Evolutionary conservation across 805 yeast genomes (phyloP).

Genomic region (Danielia reshetovae): DNA sequence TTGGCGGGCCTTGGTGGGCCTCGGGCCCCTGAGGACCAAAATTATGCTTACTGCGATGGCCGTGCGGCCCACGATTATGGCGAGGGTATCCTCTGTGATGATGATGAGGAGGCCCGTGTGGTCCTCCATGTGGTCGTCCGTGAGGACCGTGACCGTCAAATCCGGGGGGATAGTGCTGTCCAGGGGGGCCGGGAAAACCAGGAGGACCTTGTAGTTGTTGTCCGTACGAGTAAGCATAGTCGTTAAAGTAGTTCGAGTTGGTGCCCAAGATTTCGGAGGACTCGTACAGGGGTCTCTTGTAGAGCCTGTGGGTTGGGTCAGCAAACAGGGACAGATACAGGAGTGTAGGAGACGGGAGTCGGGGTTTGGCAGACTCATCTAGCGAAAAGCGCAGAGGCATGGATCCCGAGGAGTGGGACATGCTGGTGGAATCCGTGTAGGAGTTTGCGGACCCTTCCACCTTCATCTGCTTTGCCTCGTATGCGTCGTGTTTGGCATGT

Average conservation of each 20-base stretch:
- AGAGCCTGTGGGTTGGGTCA: background rate
- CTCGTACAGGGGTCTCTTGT: background rate
- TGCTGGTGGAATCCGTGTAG: background rate
- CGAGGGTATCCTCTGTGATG: no score
- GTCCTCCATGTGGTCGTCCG: slow-evolving; percentile 1
- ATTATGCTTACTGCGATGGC: background rate
- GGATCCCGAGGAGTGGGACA: background rate
- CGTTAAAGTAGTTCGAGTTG: slow-evolving; percentile 5
- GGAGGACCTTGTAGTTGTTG: background rate
- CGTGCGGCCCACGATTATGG: slow-evolving; percentile 2
- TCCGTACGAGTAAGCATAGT: slow-evolving; percentile 1
- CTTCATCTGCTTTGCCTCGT: background rate
- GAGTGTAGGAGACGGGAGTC: slow-evolving; percentile 11
- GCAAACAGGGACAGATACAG: slow-evolving; percentile 4
- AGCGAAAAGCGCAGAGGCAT: slow-evolving; percentile 1
- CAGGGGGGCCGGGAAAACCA: background rate
- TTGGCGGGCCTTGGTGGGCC: slow-evolving; percentile 6
- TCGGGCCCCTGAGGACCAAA: slow-evolving; percentile 3
- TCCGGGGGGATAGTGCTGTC: background rate
- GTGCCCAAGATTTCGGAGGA: background rate
- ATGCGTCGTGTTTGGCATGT: background rate
- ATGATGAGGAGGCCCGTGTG: slow-evolving; percentile 3
- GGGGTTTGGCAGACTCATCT: slow-evolving; percentile 2
- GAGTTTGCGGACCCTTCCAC: background rate
- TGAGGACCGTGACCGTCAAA: background rate